Evolutionary conservation across 768 basidiomycete species (phyloP), one percentile per base, ranked within the genome.

Genomic region (Pisolithus marmoratus): DNA sequence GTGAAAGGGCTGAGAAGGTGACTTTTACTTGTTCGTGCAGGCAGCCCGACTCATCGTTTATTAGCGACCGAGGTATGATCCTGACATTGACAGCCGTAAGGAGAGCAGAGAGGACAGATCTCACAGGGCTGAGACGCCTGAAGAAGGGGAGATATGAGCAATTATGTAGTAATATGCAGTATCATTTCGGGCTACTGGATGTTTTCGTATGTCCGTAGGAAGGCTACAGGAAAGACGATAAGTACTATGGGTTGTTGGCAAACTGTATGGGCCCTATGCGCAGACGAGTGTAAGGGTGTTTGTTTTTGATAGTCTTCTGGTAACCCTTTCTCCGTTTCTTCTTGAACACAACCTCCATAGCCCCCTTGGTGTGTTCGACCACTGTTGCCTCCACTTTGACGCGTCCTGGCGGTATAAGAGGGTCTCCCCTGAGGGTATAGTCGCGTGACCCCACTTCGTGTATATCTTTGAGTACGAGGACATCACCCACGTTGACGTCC

Each of bases 301-400:
- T 98, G 69, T 92, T 87, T 66, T 83, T 80, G 57, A 97, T 90
- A 8, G 90, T 93, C 72, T 91, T 90, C 72, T 89, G 83, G 73
- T 98, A 98, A 9, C 95, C 94, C 76, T 98, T 97, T 84, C 96
- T 85, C 72, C 94, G 75, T 77, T 98, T 99, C 76, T 94, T 95
- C 78, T 97, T 96, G 72, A 94, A 82, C 50, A 90, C 88, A 60
- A 76, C 79, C 71, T 95, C 89, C 89, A 98, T 87, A 49, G 80
- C 79, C 8, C 92, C 90, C 69, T 94, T 97, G 40, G 96, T 98
- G 66, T 99, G 95, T 70, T 99, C 96, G 43, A 98, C 72, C n/a
- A 99, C 93, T 20, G 91, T 96, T 17, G 94, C 86, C 58, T 87
- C 76, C 38, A 94, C 86, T 54, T 77, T 77, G 58, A 96, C 83